A percentile compares a stretch with the other conserved stretches of the same genome.
These are phyloP conservation scores for Exophiala sp. DNA, from an alignment of 2,329 filamentous ascomycete genomes.

Conservation along the genomic window DNA sequence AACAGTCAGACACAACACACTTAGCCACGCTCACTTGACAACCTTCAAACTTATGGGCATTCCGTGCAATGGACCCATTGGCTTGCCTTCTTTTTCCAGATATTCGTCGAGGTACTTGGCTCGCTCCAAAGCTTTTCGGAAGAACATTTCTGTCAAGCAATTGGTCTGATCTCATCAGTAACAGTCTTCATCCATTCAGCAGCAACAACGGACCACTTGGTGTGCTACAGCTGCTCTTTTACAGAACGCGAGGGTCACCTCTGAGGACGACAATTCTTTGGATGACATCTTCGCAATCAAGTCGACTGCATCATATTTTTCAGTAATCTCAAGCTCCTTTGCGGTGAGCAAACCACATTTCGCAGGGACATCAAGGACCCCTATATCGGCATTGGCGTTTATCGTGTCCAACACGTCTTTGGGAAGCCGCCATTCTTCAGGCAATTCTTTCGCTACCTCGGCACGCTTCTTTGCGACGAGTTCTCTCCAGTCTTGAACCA, in stretches of 20 bases:
- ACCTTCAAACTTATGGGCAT: conserved; percentile 22
- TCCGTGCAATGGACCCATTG: conserved; percentile 65
- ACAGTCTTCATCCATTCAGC: background rate
- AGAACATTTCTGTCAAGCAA: conserved; percentile 44
- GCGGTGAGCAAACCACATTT: conserved; percentile 43
- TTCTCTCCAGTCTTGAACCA: conserved; percentile 16
- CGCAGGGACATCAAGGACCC: conserved; percentile 31
- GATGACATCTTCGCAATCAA: conserved; percentile 30
- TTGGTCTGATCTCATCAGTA: conserved; percentile 17
- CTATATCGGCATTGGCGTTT: conserved; percentile 11
- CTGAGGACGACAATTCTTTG: conserved; percentile 12
- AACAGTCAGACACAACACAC: conserved; percentile 36
- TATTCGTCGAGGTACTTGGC: conserved; percentile 61
- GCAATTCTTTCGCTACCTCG: conserved; percentile 16
- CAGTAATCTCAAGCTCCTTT: conserved; percentile 47
- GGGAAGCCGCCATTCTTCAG: conserved; percentile 31
- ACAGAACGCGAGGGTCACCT: conserved; percentile 44
- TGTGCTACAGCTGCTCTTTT: conserved; percentile 40
- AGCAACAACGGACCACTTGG: conserved; percentile 46
- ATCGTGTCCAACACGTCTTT: conserved; percentile 8
- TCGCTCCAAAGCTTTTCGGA: conserved; percentile 45
- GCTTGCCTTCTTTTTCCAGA: conserved; percentile 44
- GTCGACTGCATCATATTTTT: conserved; percentile 43
- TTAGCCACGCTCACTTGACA: background rate
- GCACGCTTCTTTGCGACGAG: conserved; percentile 19